Evolutionary conservation across 352 stramenopile genomes (phyloP).

Genomic region (Phytophthora melonis): DNA sequence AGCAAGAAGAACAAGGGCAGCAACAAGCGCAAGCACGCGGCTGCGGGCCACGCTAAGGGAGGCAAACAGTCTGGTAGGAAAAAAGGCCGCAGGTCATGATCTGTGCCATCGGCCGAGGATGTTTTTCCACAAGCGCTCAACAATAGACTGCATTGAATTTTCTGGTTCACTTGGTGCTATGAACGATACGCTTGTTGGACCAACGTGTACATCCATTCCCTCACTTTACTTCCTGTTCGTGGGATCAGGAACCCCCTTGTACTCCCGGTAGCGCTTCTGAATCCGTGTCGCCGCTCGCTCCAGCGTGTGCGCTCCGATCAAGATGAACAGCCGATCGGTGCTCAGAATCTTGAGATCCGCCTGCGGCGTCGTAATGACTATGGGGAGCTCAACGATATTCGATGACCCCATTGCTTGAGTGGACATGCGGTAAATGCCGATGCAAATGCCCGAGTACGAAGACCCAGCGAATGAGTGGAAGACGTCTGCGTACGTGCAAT

Average conservation of each 20-base stretch:
- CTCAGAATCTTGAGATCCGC: constrained; percentile 56
- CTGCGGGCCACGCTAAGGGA: constrained; percentile 15
- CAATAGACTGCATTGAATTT: constrained; percentile 27
- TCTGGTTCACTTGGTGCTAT: background rate
- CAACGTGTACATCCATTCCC: constrained; percentile 10
- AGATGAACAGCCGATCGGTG: constrained; percentile 72
- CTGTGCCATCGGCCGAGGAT: background rate
- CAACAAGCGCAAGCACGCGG: constrained; percentile 43
- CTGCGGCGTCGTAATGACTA: constrained; percentile 80
- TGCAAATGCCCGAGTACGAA: constrained; percentile 71
- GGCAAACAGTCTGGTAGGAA: constrained; percentile 36
- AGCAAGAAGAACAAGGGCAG: constrained; percentile 5
- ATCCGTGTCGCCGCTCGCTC: constrained; percentile 68
- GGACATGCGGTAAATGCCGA: constrained; percentile 80
- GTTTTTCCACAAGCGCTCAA: constrained; percentile 11
- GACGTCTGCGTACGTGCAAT: constrained; percentile 66
- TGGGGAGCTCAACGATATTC: constrained; percentile 64
- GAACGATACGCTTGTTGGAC: background rate
- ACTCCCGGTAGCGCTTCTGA: constrained; percentile 56
- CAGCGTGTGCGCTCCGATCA: constrained; percentile 80
- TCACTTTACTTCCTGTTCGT: constrained; percentile 6
- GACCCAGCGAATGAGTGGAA: constrained; percentile 71
- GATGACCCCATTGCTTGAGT: constrained; percentile 54
- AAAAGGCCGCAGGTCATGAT: constrained; percentile 35
- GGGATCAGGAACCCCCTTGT: constrained; percentile 30